Evolutionary conservation across 2,329 filamentous ascomycete species (phyloP), one percentile per base, ranked within the genome.

Genomic region (Aspergillus sp.): DNA sequence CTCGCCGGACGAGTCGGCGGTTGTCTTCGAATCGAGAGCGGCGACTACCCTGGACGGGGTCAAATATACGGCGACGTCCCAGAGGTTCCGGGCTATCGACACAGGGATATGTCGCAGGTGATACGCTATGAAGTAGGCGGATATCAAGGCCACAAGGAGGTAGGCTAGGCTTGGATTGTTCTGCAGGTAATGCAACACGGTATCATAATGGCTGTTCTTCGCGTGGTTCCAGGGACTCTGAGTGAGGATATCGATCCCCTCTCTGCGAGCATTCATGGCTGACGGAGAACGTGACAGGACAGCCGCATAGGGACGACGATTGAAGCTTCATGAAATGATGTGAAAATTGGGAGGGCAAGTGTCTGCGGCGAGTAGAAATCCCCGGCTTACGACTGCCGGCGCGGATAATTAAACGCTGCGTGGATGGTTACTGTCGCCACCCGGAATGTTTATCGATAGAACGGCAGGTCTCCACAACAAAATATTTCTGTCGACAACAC

Each of bases 11-110:
- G 71, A 54, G 63, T 66, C 65, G 66, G 71, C 71, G 67, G 71
- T 53, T 73, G 76, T 56, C 75, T 78, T 65, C 75, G 78, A 56
- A 81, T 77, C 78, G 75, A 84, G 68, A 42, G 71, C 69, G 54
- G 70, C 64, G 48, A 77, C 63, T 46, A 76, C 61, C 47, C 65
- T 65, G 11, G 71, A 70, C 7, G 75, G 75, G 3, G 66, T 70
- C 16, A 73, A 31, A 50, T 71, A 73, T 50, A 76, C 65, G 19
- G 72, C 31, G 7, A 69, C 52, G 58, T 72, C 68, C 71, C 75
- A 77, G 46, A 68, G 36, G 23, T 64, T 44, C n/a, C 56, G 66
- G 36, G 66, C 61, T 45, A 72, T 47, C 7, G 65, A 64, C 25
- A 64, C 57, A 5, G 67, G 66, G 13, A 67, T 47, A 20, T 65